Percentiles rank a stretch among this genome's conserved stretches.
Evolutionary conservation across 495 filamentous ascomycete genomes (phyloP).

Genomic region (Hypoxylon subgilvum): DNA sequence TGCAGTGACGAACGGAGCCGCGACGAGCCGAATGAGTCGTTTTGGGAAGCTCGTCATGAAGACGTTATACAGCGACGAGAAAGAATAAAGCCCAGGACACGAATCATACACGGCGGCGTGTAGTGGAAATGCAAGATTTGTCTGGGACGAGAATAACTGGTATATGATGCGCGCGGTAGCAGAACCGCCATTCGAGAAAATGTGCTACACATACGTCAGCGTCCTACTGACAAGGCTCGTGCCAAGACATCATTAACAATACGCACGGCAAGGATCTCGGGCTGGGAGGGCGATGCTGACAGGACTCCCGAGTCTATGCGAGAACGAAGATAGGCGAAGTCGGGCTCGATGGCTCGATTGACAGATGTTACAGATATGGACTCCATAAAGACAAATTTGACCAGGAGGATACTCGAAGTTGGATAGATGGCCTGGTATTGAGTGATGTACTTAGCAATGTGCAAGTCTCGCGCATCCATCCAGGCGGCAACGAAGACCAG

Average conservation of each 20-base stretch:
- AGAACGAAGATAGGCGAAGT: constrained; percentile 31
- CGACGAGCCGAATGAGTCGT: constrained; percentile 13
- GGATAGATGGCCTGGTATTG: constrained; percentile 51
- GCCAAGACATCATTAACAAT: no score
- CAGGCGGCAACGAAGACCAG: constrained; percentile 52
- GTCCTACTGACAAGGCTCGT: not conserved
- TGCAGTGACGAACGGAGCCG: constrained; percentile 40
- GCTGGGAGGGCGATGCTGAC: constrained; percentile 26
- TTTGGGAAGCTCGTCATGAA: constrained; percentile 35
- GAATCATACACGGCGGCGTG: constrained; percentile 51
- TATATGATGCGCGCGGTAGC: constrained; percentile 38
- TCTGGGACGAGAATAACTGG: constrained; percentile 22
- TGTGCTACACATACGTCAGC: constrained; percentile 33
- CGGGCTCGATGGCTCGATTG: constrained; percentile 26
- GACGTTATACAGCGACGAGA: constrained; percentile 35
- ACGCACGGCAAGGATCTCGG: constrained; percentile 45
- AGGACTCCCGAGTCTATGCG: constrained; percentile 27
- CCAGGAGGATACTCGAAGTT: constrained; percentile 46
- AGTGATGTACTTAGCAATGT: constrained; percentile 54
- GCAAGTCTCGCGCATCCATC: constrained; percentile 53
- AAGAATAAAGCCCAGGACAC: constrained; percentile 44
- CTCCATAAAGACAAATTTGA: constrained; percentile 45
- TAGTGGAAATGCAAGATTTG: constrained; percentile 34
- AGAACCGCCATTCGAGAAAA: constrained; percentile 55
- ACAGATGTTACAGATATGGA: constrained; percentile 13